Conservation (phyloP, 495 filamentous ascomycete genomes). For the Aspergillus cavernicola region DNA sequence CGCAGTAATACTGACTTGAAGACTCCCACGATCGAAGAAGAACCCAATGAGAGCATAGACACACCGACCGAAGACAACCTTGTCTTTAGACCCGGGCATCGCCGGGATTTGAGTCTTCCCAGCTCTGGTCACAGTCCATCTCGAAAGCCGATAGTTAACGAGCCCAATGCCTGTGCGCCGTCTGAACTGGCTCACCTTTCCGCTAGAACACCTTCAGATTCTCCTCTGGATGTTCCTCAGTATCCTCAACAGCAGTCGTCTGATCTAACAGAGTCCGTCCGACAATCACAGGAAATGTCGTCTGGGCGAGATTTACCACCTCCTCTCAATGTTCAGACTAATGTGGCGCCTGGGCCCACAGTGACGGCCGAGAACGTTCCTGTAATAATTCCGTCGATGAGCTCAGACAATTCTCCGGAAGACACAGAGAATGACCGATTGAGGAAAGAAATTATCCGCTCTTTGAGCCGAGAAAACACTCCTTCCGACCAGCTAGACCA, state of each 20-base stretch:
- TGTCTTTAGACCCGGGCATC: slow-evolving; percentile 53
- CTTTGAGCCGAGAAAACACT: slow-evolving; percentile 54
- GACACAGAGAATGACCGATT: slow-evolving; percentile 74
- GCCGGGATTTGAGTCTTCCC: slow-evolving; percentile 59
- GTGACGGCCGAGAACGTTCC: slow-evolving; percentile 28
- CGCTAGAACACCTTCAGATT: slow-evolving; percentile 25
- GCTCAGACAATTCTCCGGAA: slow-evolving; percentile 52
- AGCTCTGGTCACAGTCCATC: slow-evolving; percentile 61
- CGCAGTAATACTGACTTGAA: slow-evolving; percentile 35
- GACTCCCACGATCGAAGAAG: slow-evolving; percentile 58
- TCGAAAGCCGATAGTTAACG: slow-evolving; percentile 49
- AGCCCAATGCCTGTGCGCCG: slow-evolving; percentile 32
- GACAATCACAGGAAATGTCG: slow-evolving; percentile 23
- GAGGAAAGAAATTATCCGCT: slow-evolving; percentile 75
- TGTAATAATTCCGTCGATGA: slow-evolving; percentile 50
- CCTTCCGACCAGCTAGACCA: slow-evolving; percentile 33
- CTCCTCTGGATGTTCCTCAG: slow-evolving; percentile 10
- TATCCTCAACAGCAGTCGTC: slow-evolving; percentile 2
- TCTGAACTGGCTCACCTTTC: slow-evolving; percentile 45
- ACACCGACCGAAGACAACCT: slow-evolving; percentile 28
- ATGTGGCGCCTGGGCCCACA: slow-evolving; percentile 10
- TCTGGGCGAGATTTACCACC: slow-evolving; percentile 40
- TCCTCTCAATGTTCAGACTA: slow-evolving; percentile 34
- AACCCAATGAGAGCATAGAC: slow-evolving; percentile 37
- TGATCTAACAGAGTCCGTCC: not conserved